A percentile compares a stretch with the other conserved stretches of the same genome.
phyloP scores from a whole-genome alignment of 2,329 filamentous ascomycete species.

The Sporothrix pallida region DNA sequence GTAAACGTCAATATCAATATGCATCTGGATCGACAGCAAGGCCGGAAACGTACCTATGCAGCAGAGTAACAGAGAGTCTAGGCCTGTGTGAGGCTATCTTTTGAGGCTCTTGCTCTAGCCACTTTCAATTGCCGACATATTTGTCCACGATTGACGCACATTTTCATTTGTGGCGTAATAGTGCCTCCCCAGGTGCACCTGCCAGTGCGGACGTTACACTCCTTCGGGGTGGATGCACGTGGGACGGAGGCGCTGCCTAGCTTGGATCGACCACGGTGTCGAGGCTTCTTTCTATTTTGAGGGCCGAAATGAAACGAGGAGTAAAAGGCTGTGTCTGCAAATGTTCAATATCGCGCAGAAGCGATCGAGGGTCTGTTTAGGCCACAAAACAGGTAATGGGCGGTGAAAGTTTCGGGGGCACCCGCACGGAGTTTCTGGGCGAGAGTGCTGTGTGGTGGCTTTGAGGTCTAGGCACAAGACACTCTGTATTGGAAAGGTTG shows the following conservation, averaged over 20 bases:
- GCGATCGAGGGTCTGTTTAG: neutral
- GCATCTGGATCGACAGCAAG: neutral
- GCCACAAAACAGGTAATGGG: constrained; percentile 20
- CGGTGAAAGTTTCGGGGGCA: constrained; percentile 24
- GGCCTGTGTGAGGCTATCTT: neutral
- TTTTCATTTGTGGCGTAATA: neutral
- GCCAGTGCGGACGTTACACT: constrained; percentile 19
- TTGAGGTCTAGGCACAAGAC: constrained; percentile 11
- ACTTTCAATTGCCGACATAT: constrained; percentile 26
- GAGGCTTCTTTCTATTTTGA: constrained; percentile 24
- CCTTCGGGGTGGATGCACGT: constrained; percentile 21
- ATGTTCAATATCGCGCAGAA: neutral
- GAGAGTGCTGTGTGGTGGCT: neutral
- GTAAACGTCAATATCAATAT: constrained; percentile 7
- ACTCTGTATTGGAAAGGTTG: neutral
- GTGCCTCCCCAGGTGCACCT: neutral
- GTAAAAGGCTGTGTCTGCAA: constrained; percentile 17
- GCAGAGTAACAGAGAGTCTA: neutral
- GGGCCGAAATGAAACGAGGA: constrained; percentile 29
- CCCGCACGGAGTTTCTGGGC: constrained; percentile 18
- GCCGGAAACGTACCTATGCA: neutral
- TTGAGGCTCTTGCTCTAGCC: constrained; percentile 11
- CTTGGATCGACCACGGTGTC: neutral
- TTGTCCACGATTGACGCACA: neutral
- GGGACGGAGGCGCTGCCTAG: constrained; percentile 23